phyloP scores from a whole-genome alignment of 805 yeast species.

The Candida michaelii region DNA sequence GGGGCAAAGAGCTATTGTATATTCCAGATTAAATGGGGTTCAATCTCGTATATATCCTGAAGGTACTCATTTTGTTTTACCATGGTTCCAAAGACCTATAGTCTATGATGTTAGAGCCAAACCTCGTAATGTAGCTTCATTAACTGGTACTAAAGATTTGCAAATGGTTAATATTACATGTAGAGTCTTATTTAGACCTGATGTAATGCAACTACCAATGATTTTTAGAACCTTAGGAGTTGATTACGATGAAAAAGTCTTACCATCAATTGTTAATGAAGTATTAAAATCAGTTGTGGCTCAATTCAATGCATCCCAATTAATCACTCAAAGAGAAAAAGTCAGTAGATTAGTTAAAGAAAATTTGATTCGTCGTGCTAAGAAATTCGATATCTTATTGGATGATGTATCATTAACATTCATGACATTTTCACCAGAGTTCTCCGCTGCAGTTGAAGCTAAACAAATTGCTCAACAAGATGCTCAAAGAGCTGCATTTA shows the following conservation, averaged over 20 bases:
- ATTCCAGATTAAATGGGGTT: slow-evolving; percentile 84
- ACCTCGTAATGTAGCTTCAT: slow-evolving; percentile 92
- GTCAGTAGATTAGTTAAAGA: slow-evolving; percentile 91
- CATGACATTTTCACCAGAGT: slow-evolving; percentile 98
- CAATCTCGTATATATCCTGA: slow-evolving; percentile 80
- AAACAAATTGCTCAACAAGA: slow-evolving; percentile 99
- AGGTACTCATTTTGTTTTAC: slow-evolving; percentile 93
- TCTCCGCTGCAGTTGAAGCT: slow-evolving; percentile 96
- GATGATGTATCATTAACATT: slow-evolving; percentile 96
- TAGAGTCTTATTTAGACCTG: slow-evolving; percentile 91
- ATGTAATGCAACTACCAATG: slow-evolving; percentile 70
- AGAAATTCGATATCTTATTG: slow-evolving; percentile 78
- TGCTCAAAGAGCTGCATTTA: slow-evolving; percentile 96
- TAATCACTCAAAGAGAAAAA: slow-evolving; percentile 98
- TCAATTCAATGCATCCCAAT: slow-evolving; percentile 96
- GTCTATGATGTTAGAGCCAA: slow-evolving; percentile 95
- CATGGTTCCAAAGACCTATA: slow-evolving; percentile 92
- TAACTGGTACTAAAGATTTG: slow-evolving; percentile 96
- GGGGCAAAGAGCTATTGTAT: slow-evolving; percentile 96
- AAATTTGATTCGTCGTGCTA: slow-evolving; percentile 85
- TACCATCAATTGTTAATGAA: slow-evolving; percentile 97
- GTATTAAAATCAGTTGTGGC: slow-evolving; percentile 96
- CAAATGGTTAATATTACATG: slow-evolving; percentile 99
- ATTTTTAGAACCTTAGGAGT: slow-evolving; percentile 90
- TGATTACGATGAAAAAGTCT: slow-evolving; percentile 94